A percentile compares a stretch with the other conserved stretches of the same genome.
phyloP scores from a whole-genome alignment of 75 land plant genomes.

The Azolla pinnata region DNA sequence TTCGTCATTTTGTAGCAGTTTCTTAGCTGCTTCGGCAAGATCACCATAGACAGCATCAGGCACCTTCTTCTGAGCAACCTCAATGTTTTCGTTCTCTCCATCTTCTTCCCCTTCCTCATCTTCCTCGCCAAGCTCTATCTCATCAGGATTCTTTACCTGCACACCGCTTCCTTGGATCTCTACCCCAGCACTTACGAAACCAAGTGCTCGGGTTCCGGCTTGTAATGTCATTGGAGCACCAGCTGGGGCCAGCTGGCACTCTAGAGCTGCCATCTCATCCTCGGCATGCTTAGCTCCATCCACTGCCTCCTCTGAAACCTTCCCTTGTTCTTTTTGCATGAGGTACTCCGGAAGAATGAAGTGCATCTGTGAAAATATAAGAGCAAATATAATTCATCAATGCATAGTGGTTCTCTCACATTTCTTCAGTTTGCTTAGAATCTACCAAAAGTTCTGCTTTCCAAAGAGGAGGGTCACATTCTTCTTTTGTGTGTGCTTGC shows the following conservation, averaged over 20 bases:
- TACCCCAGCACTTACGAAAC: conserved; percentile 71
- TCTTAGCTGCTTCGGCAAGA: conserved; percentile 30
- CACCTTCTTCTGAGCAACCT: conserved; percentile 54
- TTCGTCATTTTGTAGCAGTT: conserved; percentile 12
- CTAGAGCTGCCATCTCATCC: conserved; percentile 93
- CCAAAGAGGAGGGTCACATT: too few species aligned
- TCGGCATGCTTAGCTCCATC: conserved; percentile 67
- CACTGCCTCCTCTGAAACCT: conserved; percentile 54
- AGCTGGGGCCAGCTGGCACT: conserved; percentile 57
- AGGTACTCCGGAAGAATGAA: conserved; percentile 81
- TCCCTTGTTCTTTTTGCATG: conserved; percentile 69
- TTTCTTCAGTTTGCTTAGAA: too few species aligned
- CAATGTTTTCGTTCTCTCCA: conserved; percentile 35
- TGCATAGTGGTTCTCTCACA: too few species aligned
- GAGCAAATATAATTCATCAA: too few species aligned
- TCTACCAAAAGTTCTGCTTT: too few species aligned
- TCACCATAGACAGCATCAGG: conserved; percentile 81
- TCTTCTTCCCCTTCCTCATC: conserved; percentile 41
- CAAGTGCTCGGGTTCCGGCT: conserved; percentile 29
- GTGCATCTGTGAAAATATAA: conserved; percentile 73
- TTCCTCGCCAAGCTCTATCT: conserved; percentile 59
- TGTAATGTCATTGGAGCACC: conserved; percentile 11
- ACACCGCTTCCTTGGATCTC: conserved; percentile 26
- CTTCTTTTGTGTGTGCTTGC: too few species aligned
- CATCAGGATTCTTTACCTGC: conserved; percentile 40